Base-by-base conservation (phyloP, 306 rosid genomes). In the Crotalaria pallida region DNA sequence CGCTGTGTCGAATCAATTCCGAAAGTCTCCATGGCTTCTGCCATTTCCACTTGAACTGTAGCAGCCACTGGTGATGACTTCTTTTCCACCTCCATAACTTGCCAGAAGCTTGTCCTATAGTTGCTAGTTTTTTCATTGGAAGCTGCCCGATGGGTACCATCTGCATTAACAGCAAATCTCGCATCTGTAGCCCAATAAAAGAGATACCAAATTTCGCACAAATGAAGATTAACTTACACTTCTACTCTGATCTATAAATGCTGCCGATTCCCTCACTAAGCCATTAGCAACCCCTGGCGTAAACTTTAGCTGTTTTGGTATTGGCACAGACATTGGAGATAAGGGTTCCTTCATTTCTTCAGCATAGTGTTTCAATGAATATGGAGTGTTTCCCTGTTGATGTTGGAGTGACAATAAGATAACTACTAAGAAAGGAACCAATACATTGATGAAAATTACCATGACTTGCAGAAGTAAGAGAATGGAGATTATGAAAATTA, bases 61-160 rank as follows among this genome's bases (percentile, higher is more conserved):
- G 50, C 16, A 91, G 87, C 97, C 99, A 95, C 49, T 89, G 99
- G 73, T 95, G 99, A 85, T 95, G 99, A 66, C 99, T 95, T 89
- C 99, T 89, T 76, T 95, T 95, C 99, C 99, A 95, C 72, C 96
- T 91, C 99, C 99, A 95, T 69, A 95, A 77, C 87, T 89, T 95
- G 67, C 97, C 99, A 48, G 92, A 80, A 73, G 84, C 82, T 65
- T 89, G 96, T 72, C 99, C 99, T 16, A 82, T 83, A 51, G 74
- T 85, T 75, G 88, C 91, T 69, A 95, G 69, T 75, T 95, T 95
- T 80, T 88, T 91, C 86, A 79, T 79, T 38, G 99, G 86, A 58
- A 95, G 82, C 81, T 95, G 95, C 79, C 96, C 89, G 1, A 86
- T 33, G 62, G 99, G 96, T 43, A 88, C 84, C 97, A 91, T 91